Evolutionary conservation across 441 rosid species (phyloP).

Genomic region (Gossypium davidsonii): DNA sequence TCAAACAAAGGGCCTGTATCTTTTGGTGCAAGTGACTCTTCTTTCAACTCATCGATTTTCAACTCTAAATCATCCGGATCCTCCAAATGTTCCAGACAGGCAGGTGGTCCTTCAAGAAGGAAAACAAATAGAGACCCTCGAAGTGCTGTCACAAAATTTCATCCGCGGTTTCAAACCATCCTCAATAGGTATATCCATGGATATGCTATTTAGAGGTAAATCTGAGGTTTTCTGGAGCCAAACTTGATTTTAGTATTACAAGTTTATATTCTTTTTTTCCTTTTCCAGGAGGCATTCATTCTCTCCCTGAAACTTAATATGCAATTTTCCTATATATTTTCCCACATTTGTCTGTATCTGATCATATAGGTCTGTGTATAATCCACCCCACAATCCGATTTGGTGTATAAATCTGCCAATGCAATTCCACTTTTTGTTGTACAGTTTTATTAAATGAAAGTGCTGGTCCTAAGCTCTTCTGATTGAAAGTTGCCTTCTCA

Average conservation of each 20-base stretch:
- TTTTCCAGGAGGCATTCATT: background rate
- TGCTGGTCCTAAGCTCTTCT: no score
- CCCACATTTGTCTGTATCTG: conserved; percentile 18
- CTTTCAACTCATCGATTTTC: conserved; percentile 34
- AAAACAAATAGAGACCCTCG: conserved; percentile 39
- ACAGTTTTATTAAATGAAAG: conserved; percentile 7
- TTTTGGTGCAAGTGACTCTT: conserved; percentile 35
- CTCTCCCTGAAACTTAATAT: background rate
- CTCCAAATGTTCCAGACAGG: conserved; percentile 25
- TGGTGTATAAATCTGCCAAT: conserved; percentile 21
- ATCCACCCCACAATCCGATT: conserved; percentile 4
- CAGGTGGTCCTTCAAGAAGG: conserved; percentile 42
- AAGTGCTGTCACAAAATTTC: conserved; percentile 38
- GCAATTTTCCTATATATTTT: conserved; percentile 6
- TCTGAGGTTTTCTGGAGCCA: conserved; percentile 47
- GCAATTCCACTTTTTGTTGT: conserved; percentile 21
- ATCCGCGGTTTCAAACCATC: conserved; percentile 38
- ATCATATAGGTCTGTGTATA: conserved; percentile 15
- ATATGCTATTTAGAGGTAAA: conserved; percentile 52
- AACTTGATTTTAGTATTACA: conserved; percentile 22
- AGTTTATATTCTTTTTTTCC: background rate
- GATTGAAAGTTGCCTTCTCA: no score
- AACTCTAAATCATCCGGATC: conserved; percentile 37
- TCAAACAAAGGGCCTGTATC: conserved; percentile 40
- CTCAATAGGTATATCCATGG: conserved; percentile 41